phyloP scores from a whole-genome alignment of 768 basidiomycete species.

The Lepiota subincarnata region DNA sequence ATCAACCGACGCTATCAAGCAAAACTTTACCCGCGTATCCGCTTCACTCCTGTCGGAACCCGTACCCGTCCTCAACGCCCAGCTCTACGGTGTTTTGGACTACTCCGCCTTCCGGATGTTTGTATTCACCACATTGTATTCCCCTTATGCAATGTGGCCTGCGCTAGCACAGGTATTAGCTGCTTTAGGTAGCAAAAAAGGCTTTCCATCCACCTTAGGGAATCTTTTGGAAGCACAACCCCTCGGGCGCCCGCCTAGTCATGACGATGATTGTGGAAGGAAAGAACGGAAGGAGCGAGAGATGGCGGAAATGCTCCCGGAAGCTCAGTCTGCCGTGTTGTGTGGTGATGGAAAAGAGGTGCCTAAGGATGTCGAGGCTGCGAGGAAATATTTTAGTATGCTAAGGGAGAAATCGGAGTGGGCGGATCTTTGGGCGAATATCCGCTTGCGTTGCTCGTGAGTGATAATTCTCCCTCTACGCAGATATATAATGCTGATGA shows the following conservation, averaged over 20 bases:
- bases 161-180: slow-evolving; percentile 32
- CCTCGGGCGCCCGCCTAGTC: slow-evolving; percentile 25
- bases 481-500: background rate
- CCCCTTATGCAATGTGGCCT: slow-evolving; percentile 30
- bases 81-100: slow-evolving; percentile 34
- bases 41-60: slow-evolving; percentile 27
- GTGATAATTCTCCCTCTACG: slow-evolving; percentile 9
- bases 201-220: slow-evolving; percentile 27
- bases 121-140: slow-evolving; percentile 32
- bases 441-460: slow-evolving; percentile 28
- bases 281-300: slow-evolving; percentile 19
- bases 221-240: slow-evolving; percentile 9
- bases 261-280: background rate
- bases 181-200: slow-evolving; percentile 23
- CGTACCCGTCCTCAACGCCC: slow-evolving; percentile 26
- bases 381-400: slow-evolving; percentile 24
- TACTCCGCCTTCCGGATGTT: slow-evolving; percentile 24
- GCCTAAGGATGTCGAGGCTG: slow-evolving; percentile 22
- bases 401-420: slow-evolving; percentile 23
- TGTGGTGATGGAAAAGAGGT: slow-evolving; percentile 34
- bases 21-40: slow-evolving; percentile 32
- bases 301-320: slow-evolving; percentile 8
- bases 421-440: slow-evolving; percentile 27
- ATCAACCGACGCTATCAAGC: slow-evolving; percentile 26
- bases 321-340: slow-evolving; percentile 21